A percentile compares a stretch with the other conserved stretches of the same genome.
These are phyloP conservation scores for Cladosporium austrohemisphaericum DNA, from an alignment of 2,329 filamentous ascomycete genomes.

Conservation along the genomic window DNA sequence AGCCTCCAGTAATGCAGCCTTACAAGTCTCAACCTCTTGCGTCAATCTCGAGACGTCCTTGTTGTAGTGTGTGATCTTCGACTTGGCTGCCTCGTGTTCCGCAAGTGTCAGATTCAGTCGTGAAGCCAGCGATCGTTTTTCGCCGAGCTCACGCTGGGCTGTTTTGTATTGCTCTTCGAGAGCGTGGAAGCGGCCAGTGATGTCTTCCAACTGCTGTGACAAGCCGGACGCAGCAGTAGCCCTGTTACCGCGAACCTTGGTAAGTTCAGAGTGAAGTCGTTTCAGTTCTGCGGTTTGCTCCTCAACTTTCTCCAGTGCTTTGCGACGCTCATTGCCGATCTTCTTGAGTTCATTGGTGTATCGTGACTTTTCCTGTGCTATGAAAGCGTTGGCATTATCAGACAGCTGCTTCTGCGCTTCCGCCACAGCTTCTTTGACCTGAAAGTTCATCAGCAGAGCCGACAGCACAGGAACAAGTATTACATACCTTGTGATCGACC, in stretches of 20 bases:
- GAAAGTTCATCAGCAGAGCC: background rate
- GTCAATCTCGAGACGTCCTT: background rate
- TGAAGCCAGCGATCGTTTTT: background rate
- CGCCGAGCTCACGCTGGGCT: background rate
- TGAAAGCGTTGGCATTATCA: background rate
- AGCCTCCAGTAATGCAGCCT: background rate
- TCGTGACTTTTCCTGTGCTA: constrained; percentile 8
- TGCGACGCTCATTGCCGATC: background rate
- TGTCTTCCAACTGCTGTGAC: background rate
- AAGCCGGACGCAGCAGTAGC: background rate
- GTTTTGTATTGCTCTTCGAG: background rate
- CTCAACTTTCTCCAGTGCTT: background rate
- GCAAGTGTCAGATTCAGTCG: background rate
- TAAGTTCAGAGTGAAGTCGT: background rate
- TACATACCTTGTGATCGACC: background rate
- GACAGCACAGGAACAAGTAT: background rate
- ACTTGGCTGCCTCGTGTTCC: background rate
- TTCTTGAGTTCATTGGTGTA: constrained; percentile 6
- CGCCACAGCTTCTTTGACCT: constrained; percentile 7
- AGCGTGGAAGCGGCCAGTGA: background rate
- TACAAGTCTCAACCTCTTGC: background rate
- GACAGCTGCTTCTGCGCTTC: background rate
- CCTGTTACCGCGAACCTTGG: background rate
- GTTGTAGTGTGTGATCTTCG: background rate
- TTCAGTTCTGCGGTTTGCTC: background rate